phyloP scores from a whole-genome alignment of 257 asterid species.

The Sherardia arvensis region DNA sequence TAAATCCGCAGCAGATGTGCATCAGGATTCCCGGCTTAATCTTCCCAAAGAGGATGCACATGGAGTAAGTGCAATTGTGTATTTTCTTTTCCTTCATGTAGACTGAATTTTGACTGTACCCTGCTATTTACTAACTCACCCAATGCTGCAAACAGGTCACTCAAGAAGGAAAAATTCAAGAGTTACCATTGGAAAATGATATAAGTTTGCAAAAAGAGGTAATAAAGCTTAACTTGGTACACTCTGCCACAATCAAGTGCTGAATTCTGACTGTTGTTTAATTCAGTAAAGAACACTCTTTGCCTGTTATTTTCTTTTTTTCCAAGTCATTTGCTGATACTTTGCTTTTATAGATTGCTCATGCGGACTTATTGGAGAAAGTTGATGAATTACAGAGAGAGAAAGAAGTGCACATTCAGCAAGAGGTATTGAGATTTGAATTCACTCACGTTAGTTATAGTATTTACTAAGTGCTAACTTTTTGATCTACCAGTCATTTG shows the following conservation, averaged over 20 bases:
- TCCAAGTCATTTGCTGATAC: not conserved
- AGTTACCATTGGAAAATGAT: slow-evolving; percentile 38
- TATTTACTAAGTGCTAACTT: slow-evolving; percentile 12
- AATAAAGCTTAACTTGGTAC: not conserved
- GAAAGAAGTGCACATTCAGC: slow-evolving; percentile 27
- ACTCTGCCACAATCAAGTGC: not conserved
- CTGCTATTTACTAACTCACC: not conserved
- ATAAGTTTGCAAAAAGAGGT: slow-evolving; percentile 47
- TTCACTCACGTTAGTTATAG: slow-evolving; percentile 4
- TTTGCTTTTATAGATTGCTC: slow-evolving; percentile 11
- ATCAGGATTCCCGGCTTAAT: slow-evolving; percentile 17
- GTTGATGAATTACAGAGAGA: slow-evolving; percentile 34
- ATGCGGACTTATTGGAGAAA: slow-evolving; percentile 38
- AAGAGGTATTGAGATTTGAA: slow-evolving; percentile 33
- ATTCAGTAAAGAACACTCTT: slow-evolving; percentile 2
- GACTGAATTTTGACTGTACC: not conserved
- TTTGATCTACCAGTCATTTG: slow-evolving; percentile 20
- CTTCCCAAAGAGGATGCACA: slow-evolving; percentile 26
- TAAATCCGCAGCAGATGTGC: slow-evolving; percentile 12
- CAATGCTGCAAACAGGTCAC: slow-evolving; percentile 30
- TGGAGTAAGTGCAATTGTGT: slow-evolving; percentile 24
- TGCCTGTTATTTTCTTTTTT: not conserved
- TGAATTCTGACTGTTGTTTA: not conserved
- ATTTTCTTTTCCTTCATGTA: not conserved
- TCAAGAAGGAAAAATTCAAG: slow-evolving; percentile 40